Conservation (phyloP, 352 stramenopile genomes). For the Phytopythium mirpurense region DNA sequence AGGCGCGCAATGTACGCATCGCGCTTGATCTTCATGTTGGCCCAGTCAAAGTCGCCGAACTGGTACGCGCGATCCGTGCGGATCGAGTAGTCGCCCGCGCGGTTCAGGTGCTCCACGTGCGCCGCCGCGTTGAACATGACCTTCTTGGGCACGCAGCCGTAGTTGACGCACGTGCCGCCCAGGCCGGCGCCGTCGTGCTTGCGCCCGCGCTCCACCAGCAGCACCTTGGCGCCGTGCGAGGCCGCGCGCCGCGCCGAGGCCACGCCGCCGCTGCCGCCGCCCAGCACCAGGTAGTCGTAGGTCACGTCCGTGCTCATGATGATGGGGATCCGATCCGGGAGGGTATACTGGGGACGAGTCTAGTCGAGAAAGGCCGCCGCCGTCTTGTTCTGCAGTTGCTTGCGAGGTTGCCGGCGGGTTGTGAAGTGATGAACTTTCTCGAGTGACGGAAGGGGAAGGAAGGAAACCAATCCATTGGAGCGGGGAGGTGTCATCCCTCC, state of each 20-base stretch:
- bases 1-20: slow-evolving; percentile 94
- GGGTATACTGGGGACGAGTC: slow-evolving; percentile 1
- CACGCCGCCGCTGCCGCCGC: slow-evolving; percentile 89
- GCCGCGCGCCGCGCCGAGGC: slow-evolving; percentile 90
- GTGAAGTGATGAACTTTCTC: not conserved
- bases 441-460: not conserved
- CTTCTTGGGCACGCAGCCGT: slow-evolving; percentile 98
- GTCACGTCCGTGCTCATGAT: slow-evolving; percentile 40
- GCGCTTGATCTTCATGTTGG: slow-evolving; percentile 87
- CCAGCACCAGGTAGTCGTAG: slow-evolving; percentile 92
- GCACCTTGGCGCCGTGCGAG: slow-evolving; percentile 93
- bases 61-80: slow-evolving; percentile 35
- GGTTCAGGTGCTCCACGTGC: slow-evolving; percentile 74
- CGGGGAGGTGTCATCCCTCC: not conserved
- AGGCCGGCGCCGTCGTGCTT: slow-evolving; percentile 55
- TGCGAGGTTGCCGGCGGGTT: not conserved
- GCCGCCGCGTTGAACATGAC: slow-evolving; percentile 94
- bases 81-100: slow-evolving; percentile 71
- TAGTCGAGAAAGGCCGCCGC: not conserved
- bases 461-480: not conserved
- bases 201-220: slow-evolving; percentile 88
- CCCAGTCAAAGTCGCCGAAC: slow-evolving; percentile 88
- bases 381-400: not conserved
- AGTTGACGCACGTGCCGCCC: slow-evolving; percentile 98
- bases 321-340: not conserved